These are phyloP conservation scores for Mrakia frigida DNA, from an alignment of 768 basidiomycete genomes.

Conservation along the genomic window DNA sequence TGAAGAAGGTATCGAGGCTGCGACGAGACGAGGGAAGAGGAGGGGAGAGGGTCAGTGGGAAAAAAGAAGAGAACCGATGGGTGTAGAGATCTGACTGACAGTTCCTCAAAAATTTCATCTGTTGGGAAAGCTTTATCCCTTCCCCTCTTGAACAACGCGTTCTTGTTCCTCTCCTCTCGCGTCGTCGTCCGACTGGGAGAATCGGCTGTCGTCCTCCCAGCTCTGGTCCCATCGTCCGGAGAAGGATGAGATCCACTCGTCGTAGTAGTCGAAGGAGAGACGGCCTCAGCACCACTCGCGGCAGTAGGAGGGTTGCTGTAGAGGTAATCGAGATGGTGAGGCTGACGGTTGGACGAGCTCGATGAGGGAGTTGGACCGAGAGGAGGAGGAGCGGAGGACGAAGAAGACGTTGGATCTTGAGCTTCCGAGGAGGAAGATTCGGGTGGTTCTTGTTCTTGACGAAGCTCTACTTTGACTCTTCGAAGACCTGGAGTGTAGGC, in stretches of 20 bases:
- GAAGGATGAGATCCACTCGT: neutral
- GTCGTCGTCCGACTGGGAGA: slow-evolving; percentile 13
- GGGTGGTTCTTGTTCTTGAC: neutral
- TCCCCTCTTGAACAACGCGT: slow-evolving; percentile 24
- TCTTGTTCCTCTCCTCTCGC: neutral
- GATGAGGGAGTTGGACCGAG: neutral
- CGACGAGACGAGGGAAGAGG: neutral
- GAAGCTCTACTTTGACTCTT: neutral
- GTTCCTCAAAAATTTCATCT: slow-evolving; percentile 27
- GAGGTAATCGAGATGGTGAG: neutral
- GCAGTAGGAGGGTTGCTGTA: neutral
- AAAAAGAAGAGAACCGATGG: neutral
- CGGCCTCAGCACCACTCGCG: neutral
- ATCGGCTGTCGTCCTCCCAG: neutral
- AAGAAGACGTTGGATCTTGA: neutral
- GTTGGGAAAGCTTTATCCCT: neutral
- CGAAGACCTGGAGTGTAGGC: neutral
- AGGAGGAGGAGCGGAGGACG: neutral
- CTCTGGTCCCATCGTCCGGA: neutral
- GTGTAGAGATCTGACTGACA: neutral
- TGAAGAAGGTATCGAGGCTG: neutral
- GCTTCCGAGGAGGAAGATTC: neutral
- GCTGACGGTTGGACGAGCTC: neutral
- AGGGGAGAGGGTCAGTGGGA: neutral
- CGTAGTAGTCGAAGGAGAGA: neutral